Percentiles rank a stretch among this genome's conserved stretches.
Evolutionary conservation across 2,329 filamentous ascomycete species (phyloP).

Genomic region (Fusarium sp.): DNA sequence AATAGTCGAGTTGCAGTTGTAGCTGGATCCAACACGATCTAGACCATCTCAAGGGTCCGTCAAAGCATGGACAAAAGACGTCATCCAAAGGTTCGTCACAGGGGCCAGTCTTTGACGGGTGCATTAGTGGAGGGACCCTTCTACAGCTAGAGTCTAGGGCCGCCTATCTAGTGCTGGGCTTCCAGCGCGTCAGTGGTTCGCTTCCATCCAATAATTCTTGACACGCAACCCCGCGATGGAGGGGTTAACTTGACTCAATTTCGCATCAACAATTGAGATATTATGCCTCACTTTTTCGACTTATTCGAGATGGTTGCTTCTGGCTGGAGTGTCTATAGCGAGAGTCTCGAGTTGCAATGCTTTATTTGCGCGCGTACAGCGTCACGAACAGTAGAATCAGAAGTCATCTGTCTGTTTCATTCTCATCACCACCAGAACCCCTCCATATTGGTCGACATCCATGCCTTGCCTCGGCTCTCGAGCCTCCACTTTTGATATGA

Average conservation of each 20-base stretch:
- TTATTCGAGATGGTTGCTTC: conserved; percentile 2
- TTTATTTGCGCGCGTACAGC: conserved; percentile 19
- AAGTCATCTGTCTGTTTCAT: conserved; percentile 13
- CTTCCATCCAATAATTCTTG: conserved; percentile 11
- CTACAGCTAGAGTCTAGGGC: conserved; percentile 4
- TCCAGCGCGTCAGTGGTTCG: conserved; percentile 22
- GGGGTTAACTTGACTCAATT: conserved; percentile 34
- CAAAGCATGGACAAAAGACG: conserved; percentile 24
- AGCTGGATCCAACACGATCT: conserved; percentile 29
- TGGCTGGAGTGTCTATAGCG: conserved; percentile 25
- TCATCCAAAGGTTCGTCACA: conserved; percentile 34
- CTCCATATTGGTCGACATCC: conserved; percentile 18
- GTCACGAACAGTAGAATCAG: conserved; percentile 1
- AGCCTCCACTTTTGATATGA: conserved; percentile 13
- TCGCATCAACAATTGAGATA: conserved; percentile 23
- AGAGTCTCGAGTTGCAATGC: not conserved
- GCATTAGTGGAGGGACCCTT: conserved; percentile 30
- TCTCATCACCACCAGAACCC: conserved; percentile 31
- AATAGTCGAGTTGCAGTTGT: conserved; percentile 18
- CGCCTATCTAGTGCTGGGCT: not conserved
- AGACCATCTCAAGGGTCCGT: conserved; percentile 26
- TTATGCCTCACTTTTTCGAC: conserved; percentile 26
- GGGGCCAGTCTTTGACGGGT: conserved; percentile 10
- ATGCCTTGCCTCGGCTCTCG: conserved; percentile 22
- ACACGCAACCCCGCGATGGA: conserved; percentile 36